Conservation (phyloP, 2,329 filamentous ascomycete species). For the Balansia obtecta region DNA sequence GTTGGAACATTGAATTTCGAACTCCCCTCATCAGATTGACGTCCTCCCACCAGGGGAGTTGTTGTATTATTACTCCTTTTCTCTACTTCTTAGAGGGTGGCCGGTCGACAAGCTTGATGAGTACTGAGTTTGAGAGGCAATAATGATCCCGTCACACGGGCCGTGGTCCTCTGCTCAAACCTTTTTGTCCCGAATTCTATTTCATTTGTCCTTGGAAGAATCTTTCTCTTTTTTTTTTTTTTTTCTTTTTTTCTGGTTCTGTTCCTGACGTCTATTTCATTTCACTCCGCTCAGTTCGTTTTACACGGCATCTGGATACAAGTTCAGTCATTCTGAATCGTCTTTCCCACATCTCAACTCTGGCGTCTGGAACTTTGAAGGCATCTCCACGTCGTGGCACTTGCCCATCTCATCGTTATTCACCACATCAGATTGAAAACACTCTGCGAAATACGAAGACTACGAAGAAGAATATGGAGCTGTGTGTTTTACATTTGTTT, state of each 20-base stretch:
- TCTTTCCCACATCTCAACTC: background rate
- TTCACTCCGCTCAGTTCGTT: constrained; percentile 10
- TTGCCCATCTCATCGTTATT: background rate
- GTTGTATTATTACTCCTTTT: constrained; percentile 18
- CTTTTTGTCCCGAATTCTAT: constrained; percentile 9
- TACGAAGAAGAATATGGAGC: background rate
- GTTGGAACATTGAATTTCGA: constrained; percentile 19
- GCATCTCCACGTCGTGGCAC: background rate
- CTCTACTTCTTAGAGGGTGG: constrained; percentile 38
- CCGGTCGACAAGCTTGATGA: constrained; percentile 33
- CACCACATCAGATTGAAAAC: background rate
- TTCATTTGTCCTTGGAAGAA: constrained; percentile 8
- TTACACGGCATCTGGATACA: constrained; percentile 1
- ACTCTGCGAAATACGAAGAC: background rate
- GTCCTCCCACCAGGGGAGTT: constrained; percentile 30
- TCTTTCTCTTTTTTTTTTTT: constrained; percentile 6
- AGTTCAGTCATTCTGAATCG: background rate
- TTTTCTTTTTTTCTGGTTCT: too few relatives aligned
- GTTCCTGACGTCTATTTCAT: constrained; percentile 5
- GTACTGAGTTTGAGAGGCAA: constrained; percentile 27
- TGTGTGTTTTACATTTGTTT: background rate
- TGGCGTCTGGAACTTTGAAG: background rate
- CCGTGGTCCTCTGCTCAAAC: constrained; percentile 18
- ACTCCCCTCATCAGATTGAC: constrained; percentile 38
- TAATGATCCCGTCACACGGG: constrained; percentile 14